Evolutionary conservation across 352 stramenopile species (phyloP).

Genomic region (Pythium angustatum): DNA sequence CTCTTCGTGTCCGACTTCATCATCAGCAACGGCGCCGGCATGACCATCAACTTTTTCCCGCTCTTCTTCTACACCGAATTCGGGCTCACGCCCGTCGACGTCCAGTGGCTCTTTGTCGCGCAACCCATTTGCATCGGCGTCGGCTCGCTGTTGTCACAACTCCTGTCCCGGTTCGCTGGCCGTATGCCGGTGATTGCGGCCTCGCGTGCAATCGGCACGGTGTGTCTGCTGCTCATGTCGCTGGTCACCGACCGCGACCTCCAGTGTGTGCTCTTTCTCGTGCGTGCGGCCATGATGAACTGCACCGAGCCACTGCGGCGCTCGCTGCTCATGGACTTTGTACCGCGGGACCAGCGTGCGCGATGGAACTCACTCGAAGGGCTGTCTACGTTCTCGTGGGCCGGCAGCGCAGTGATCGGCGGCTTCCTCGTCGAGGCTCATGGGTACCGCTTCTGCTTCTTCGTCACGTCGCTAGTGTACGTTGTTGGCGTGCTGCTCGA

Average conservation of each 20-base stretch:
- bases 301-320: constrained; percentile 63
- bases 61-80: constrained; percentile 71
- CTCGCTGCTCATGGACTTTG: constrained; percentile 79
- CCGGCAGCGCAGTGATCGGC: constrained; percentile 68
- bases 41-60: constrained; percentile 61
- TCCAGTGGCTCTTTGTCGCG: constrained; percentile 58
- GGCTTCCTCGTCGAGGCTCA: constrained; percentile 56
- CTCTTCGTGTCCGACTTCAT: constrained; percentile 72
- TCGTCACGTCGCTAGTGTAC: constrained; percentile 52
- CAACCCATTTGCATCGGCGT: constrained; percentile 53
- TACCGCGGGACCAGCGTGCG: constrained; percentile 54
- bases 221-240: constrained; percentile 54
- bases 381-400: constrained; percentile 60
- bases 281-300: constrained; percentile 54
- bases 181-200: constrained; percentile 63
- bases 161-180: constrained; percentile 33
- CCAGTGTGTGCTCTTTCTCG: constrained; percentile 55
- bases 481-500: constrained; percentile 48
- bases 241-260: constrained; percentile 29
- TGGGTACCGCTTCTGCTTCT: constrained; percentile 69
- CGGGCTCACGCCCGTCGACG: constrained; percentile 45
- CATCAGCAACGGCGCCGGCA: constrained; percentile 60
- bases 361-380: constrained; percentile 75
- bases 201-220: constrained; percentile 39
- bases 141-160: constrained; percentile 47